These are phyloP conservation scores for Acanthamoeba healyi DNA, from an alignment of 208 protist species.

Conservation along the genomic window DNA sequence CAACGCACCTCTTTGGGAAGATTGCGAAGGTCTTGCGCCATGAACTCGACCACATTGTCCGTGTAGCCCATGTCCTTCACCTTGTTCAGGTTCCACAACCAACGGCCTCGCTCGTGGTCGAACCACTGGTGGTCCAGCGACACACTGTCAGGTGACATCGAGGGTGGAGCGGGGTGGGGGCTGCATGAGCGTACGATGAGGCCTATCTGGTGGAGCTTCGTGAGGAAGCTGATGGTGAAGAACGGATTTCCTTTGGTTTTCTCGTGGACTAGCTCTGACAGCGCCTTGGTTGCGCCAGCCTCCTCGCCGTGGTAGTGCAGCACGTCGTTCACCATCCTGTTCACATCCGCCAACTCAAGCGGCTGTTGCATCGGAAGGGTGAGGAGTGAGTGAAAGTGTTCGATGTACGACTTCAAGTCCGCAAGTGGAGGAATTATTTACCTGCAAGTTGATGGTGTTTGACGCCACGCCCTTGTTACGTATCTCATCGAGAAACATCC, in stretches of 20 bases:
- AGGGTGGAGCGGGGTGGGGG: too few relatives aligned
- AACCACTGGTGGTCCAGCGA: slow-evolving; percentile 44
- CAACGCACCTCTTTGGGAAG: neutral
- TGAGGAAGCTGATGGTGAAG: slow-evolving; percentile 74
- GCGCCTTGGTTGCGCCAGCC: neutral
- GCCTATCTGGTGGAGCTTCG: slow-evolving; percentile 52
- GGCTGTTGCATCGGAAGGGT: neutral
- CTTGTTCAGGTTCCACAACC: slow-evolving; percentile 17
- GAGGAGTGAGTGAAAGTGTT: too few relatives aligned
- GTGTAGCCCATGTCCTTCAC: slow-evolving; percentile 20
- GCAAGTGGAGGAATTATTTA: too few relatives aligned
- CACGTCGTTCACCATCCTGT: slow-evolving; percentile 24
- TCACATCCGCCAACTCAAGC: slow-evolving; percentile 26
- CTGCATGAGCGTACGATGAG: slow-evolving; percentile 2
- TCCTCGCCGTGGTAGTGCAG: neutral
- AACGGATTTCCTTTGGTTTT: slow-evolving; percentile 71
- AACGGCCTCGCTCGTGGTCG: neutral
- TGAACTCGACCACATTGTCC: slow-evolving; percentile 73
- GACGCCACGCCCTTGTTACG: slow-evolving; percentile 22
- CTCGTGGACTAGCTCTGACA: slow-evolving; percentile 4
- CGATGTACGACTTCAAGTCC: too few relatives aligned
- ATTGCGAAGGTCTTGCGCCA: slow-evolving; percentile 57
- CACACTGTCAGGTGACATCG: too few relatives aligned
- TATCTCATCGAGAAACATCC: slow-evolving; percentile 55
- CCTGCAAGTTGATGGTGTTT: neutral